Percentiles rank a stretch among this genome's conserved stretches.
phyloP scores from a whole-genome alignment of 2,329 filamentous ascomycete species.

The Aspergillus flavus region DNA sequence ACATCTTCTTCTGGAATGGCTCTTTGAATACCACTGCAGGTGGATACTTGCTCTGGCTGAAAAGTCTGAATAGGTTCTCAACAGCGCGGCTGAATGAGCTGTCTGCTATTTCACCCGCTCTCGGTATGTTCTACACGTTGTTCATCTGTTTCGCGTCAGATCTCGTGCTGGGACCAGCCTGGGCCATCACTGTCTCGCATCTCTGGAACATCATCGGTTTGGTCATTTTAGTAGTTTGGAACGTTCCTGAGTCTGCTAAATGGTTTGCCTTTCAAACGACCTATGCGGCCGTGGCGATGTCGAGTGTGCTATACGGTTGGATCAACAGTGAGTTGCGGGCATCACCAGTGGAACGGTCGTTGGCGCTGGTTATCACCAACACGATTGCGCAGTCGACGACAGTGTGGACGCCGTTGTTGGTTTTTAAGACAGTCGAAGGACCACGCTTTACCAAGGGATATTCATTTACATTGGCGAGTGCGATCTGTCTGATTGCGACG shows the following conservation, averaged over 20 bases:
- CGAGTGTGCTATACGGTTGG: constrained; percentile 60
- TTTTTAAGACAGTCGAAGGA: constrained; percentile 52
- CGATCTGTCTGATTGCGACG: constrained; percentile 39
- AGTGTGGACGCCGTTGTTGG: constrained; percentile 58
- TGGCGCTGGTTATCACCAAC: constrained; percentile 57
- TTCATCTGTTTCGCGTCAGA: constrained; percentile 59
- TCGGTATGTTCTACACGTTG: constrained; percentile 58
- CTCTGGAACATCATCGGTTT: constrained; percentile 57
- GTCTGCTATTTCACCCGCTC: constrained; percentile 54
- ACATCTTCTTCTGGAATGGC: constrained; percentile 57
- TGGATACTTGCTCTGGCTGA: constrained; percentile 61
- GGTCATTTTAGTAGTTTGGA: constrained; percentile 58
- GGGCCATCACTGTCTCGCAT: constrained; percentile 57
- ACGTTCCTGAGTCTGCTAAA: constrained; percentile 56
- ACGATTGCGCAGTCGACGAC: constrained; percentile 58
- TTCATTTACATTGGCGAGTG: constrained; percentile 44
- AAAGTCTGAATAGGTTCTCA: constrained; percentile 54
- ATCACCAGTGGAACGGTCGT: constrained; percentile 47
- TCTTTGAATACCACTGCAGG: constrained; percentile 51
- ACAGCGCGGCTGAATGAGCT: constrained; percentile 53
- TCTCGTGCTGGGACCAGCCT: constrained; percentile 47
- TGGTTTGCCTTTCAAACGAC: constrained; percentile 59
- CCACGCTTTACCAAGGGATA: constrained; percentile 49
- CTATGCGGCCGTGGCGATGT: constrained; percentile 55
- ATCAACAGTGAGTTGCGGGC: constrained; percentile 53